Evolutionary conservation across 139 green algal species (phyloP).

Genomic region (Chlorella sorokiniana): DNA sequence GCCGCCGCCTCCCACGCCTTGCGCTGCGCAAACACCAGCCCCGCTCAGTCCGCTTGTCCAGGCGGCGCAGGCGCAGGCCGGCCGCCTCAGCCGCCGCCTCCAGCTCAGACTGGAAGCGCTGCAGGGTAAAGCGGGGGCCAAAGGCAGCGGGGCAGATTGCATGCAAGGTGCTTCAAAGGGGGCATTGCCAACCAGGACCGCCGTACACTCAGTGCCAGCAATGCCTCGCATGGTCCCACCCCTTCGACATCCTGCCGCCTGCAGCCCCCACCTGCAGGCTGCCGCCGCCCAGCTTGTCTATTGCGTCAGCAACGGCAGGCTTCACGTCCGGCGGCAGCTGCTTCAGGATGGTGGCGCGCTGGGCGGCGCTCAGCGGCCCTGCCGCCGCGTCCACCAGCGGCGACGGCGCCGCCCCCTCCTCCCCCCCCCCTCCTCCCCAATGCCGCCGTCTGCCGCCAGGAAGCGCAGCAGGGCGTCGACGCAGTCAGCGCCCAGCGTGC

Average conservation of each 20-base stretch:
- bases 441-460: constrained; percentile 30
- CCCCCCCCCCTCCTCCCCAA: neutral
- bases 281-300: constrained; percentile 37
- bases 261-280: constrained; percentile 6
- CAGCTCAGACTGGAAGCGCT: constrained; percentile 50
- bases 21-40: constrained; percentile 37
- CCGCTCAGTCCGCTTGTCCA: constrained; percentile 84
- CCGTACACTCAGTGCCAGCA: neutral
- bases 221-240: neutral
- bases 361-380: constrained; percentile 35
- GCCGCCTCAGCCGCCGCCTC: constrained; percentile 52
- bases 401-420: neutral
- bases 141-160: neutral
- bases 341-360: constrained; percentile 43
- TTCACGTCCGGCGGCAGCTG: constrained; percentile 44
- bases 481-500: constrained; percentile 52
- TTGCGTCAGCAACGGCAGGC: constrained; percentile 18
- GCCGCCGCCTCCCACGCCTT: constrained; percentile 42
- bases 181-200: neutral
- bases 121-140: neutral
- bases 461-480: constrained; percentile 70
- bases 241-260: neutral
- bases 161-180: neutral
- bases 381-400: neutral
- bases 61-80: constrained; percentile 62